Percentiles rank a stretch among this genome's conserved stretches.
Conservation (phyloP, 352 stramenopile species). For the Globisporangium splendens region DNA sequence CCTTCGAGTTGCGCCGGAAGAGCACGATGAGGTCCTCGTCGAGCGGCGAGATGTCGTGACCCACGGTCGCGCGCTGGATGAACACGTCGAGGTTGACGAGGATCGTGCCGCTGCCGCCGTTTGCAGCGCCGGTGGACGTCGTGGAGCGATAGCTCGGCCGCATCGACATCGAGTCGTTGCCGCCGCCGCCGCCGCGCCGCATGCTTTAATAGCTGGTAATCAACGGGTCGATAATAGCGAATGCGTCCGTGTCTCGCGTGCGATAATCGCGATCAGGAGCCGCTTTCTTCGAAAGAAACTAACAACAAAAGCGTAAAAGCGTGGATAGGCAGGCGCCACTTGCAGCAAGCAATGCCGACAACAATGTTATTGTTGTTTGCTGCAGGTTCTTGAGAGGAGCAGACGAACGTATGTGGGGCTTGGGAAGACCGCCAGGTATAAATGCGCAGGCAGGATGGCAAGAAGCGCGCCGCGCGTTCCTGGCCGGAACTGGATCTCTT, state of each 20-base stretch:
- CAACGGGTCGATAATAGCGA: too few relatives aligned
- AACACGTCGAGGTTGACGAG: conserved; percentile 75
- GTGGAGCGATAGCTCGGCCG: conserved; percentile 27
- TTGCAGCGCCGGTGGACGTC: conserved; percentile 8
- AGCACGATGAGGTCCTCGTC: conserved; percentile 80
- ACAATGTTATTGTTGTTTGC: too few relatives aligned
- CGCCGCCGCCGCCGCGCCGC: conserved; percentile 27
- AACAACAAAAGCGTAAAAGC: too few relatives aligned
- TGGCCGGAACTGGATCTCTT: not conserved
- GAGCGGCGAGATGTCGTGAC: conserved; percentile 62
- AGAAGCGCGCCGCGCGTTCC: too few relatives aligned
- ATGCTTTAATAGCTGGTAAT: conserved; percentile 7
- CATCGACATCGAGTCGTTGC: conserved; percentile 13
- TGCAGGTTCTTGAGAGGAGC: too few relatives aligned
- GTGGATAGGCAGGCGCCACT: too few relatives aligned
- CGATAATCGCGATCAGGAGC: too few relatives aligned
- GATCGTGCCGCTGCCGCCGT: conserved; percentile 32
- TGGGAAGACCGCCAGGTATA: too few relatives aligned
- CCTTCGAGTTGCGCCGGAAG: conserved; percentile 73
- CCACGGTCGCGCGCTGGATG: conserved; percentile 69
- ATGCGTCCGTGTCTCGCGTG: too few relatives aligned
- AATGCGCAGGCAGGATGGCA: not conserved
- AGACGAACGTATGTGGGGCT: too few relatives aligned
- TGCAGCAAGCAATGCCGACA: too few relatives aligned
- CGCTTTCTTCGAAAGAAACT: too few relatives aligned